Conservation (phyloP, 768 basidiomycete species). For the Boletales sp. region DNA sequence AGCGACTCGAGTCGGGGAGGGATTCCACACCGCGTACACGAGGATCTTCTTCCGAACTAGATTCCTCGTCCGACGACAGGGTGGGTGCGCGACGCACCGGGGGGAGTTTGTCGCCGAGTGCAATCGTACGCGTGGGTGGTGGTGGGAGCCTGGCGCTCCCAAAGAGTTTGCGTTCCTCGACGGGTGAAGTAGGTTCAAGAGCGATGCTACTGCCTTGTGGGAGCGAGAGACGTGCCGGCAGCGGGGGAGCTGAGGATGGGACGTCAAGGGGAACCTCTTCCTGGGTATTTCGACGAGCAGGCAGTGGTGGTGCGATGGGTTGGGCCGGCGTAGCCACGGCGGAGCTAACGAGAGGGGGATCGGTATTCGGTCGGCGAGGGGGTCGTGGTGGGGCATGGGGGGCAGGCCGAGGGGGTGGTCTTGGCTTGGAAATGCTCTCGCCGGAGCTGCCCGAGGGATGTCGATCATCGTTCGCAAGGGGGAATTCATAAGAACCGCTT, state of each 20-base stretch:
- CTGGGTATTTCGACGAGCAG: constrained; percentile 28
- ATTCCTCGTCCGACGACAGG: constrained; percentile 50
- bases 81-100: constrained; percentile 47
- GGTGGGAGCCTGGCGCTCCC: constrained; percentile 51
- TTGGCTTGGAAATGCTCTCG: constrained; percentile 18
- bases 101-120: constrained; percentile 65
- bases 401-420: constrained; percentile 20
- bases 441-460: constrained; percentile 22
- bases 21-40: constrained; percentile 43
- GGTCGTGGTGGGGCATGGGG: constrained; percentile 18
- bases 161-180: constrained; percentile 24
- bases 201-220: neutral
- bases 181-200: constrained; percentile 20
- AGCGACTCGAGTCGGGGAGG: constrained; percentile 65
- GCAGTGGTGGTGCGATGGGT: constrained; percentile 37
- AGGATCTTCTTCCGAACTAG: constrained; percentile 58
- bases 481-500: constrained; percentile 1
- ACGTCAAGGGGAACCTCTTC: constrained; percentile 8
- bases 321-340: constrained; percentile 11
- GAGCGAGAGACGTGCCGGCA: constrained; percentile 36
- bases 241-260: constrained; percentile 18
- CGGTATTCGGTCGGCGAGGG: constrained; percentile 12
- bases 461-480: neutral
- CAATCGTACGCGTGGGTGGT: constrained; percentile 74
- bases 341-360: neutral